A percentile compares a stretch with the other conserved stretches of the same genome.
Evolutionary conservation across 306 rosid genomes (phyloP).

Genomic region (Malus domestica): DNA sequence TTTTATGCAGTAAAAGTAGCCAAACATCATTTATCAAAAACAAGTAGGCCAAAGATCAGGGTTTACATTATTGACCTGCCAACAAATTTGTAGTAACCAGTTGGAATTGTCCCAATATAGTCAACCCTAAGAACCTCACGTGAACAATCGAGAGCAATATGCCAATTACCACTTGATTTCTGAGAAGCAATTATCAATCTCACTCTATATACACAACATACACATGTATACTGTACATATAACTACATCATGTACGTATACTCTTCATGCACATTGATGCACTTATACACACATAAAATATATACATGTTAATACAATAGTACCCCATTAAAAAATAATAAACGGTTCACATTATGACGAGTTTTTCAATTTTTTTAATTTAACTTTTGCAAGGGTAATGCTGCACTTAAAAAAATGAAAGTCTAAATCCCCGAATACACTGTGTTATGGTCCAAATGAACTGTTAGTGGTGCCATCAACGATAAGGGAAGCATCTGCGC

Average conservation of each 20-base stretch:
- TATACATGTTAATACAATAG: background rate
- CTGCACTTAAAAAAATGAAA: too few species aligned
- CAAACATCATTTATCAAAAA: background rate
- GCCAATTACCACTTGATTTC: background rate
- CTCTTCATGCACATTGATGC: background rate
- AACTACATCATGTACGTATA: background rate
- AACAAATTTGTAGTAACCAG: background rate
- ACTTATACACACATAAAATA: background rate
- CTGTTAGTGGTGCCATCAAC: too few species aligned
- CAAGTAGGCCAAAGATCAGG: background rate
- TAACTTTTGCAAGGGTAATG: too few species aligned
- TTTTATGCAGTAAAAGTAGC: background rate
- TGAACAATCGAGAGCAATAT: background rate
- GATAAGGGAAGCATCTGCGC: too few species aligned
- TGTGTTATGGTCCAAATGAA: too few species aligned
- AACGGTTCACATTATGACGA: too few species aligned
- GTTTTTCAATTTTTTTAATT: too few species aligned
- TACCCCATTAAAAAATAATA: too few species aligned
- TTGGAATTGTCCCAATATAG: background rate
- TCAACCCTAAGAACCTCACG: constrained; percentile 4
- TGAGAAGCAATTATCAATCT: background rate
- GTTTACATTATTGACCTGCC: background rate
- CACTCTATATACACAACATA: background rate
- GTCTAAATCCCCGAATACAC: too few species aligned
- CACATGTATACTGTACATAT: background rate